Base-by-base conservation (phyloP, 2,329 filamentous ascomycete species). In the Arthroderma sp. region DNA sequence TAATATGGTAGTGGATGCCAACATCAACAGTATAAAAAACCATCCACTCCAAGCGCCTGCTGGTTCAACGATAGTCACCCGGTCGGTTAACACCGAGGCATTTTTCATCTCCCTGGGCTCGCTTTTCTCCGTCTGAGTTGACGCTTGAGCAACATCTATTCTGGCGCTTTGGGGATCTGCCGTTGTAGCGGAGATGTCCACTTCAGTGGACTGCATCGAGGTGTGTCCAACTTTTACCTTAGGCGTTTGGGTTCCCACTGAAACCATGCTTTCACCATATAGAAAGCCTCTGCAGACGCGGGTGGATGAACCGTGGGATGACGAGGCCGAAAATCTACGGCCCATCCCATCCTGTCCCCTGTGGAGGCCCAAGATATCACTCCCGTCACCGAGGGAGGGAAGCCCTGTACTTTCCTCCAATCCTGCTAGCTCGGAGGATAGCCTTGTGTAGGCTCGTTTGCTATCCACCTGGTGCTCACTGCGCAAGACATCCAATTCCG, bases 81-180 rank as follows among this genome's bases (percentile, higher is more conserved):
- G 37, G 29, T 45, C 49, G 15, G 49, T 49, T 36, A 49, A 47
- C 36, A 49, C 49, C 28, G 28, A 10, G 36, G 38, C 44, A 27
- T 49, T 47, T 31, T n/a, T 49, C 41, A 29, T 46, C 41, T 44
- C 34, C 34, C 15, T 22, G 15, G 15, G 15, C 15, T 22, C 15
- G 15, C 15, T 22, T 29, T 42, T n/a, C 11, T 28, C 43, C 31
- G 47, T 49, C 32, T 47, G 42, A 32, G 42, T 46, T 9, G 38
- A 49, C 30, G 45, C 37, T 28, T 44, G 40, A 31, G 40, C 32
- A 29, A 41, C 36, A 36, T 49, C 39, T 29, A 9, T 4, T 29
- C 34, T 33, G 5, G 5, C 29, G 5, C n/a, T 22, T 22, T 22
- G 15, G 15, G 15, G 15, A 22, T 22, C 15, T 22, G 15, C 15